A percentile compares a stretch with the other conserved stretches of the same genome.
Conservation (phyloP, 139 green algal species). For the Chlamydomonas schloesseri region DNA sequence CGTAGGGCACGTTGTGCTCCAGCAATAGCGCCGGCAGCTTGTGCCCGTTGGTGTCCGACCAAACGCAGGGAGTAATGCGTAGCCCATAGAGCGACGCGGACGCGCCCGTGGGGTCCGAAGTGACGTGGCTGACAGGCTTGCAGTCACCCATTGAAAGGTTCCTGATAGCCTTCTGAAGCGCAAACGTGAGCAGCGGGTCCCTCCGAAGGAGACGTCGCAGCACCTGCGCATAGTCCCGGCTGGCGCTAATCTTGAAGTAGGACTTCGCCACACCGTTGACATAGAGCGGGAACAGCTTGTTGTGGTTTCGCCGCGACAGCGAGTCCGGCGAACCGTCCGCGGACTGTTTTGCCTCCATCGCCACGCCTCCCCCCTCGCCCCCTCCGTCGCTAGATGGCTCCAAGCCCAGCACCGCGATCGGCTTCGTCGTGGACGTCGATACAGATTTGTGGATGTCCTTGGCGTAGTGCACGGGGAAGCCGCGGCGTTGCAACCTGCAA, state of each 20-base stretch:
- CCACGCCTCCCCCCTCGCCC: background rate
- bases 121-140: constrained; percentile 58
- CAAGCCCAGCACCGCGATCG: constrained; percentile 34
- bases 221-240: constrained; percentile 55
- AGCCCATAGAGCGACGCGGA: constrained; percentile 58
- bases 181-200: constrained; percentile 62
- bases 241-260: constrained; percentile 51
- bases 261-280: constrained; percentile 42
- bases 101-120: constrained; percentile 54
- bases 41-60: constrained; percentile 31
- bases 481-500: constrained; percentile 14
- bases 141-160: constrained; percentile 44
- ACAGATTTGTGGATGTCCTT: constrained; percentile 43
- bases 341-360: constrained; percentile 3
- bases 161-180: constrained; percentile 60
- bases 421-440: constrained; percentile 23
- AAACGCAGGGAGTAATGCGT: constrained; percentile 61
- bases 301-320: constrained; percentile 39
- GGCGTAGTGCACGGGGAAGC: constrained; percentile 28
- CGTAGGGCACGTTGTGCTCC: constrained; percentile 64
- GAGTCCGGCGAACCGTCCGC: background rate
- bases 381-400: background rate
- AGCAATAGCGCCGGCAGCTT: constrained; percentile 55
- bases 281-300: constrained; percentile 56
- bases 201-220: constrained; percentile 54